These are phyloP conservation scores for Picea glauca DNA, from an alignment of 75 land plant genomes.

Conservation along the genomic window DNA sequence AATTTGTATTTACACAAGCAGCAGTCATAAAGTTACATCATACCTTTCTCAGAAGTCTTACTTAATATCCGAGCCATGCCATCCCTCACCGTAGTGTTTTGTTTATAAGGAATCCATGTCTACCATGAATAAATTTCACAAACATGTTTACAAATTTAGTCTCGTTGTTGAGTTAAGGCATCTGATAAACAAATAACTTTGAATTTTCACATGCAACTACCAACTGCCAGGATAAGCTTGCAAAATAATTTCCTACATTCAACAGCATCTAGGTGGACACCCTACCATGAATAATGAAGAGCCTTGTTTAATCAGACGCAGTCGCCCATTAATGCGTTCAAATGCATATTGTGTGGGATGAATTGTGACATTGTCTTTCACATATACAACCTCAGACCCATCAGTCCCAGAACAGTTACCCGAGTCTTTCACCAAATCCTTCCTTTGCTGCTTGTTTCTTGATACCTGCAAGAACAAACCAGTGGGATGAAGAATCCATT, in stretches of 20 bases:
- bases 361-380: constrained; percentile 89
- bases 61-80: constrained; percentile 20
- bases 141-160: neutral
- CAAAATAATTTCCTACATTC: neutral
- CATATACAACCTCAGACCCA: constrained; percentile 64
- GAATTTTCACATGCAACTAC: neutral
- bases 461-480: constrained; percentile 1
- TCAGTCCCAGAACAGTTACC: constrained; percentile 24
- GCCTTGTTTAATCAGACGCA: constrained; percentile 83
- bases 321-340: constrained; percentile 86
- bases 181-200: neutral
- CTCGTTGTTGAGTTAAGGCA: neutral
- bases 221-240: neutral
- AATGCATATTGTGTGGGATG: constrained; percentile 89
- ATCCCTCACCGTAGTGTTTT: constrained; percentile 19
- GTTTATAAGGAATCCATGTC: constrained; percentile 94
- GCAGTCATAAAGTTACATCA: neutral
- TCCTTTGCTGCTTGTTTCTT: constrained; percentile 5
- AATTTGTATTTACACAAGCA: constrained; percentile 6
- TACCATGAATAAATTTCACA: constrained; percentile 14
- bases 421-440: neutral
- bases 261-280: neutral
- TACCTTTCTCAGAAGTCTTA: constrained; percentile 62
- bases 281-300: constrained; percentile 74
- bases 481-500: neutral